phyloP scores from a whole-genome alignment of 805 yeast species.

The Cyberlindnera euphorbiiphila region DNA sequence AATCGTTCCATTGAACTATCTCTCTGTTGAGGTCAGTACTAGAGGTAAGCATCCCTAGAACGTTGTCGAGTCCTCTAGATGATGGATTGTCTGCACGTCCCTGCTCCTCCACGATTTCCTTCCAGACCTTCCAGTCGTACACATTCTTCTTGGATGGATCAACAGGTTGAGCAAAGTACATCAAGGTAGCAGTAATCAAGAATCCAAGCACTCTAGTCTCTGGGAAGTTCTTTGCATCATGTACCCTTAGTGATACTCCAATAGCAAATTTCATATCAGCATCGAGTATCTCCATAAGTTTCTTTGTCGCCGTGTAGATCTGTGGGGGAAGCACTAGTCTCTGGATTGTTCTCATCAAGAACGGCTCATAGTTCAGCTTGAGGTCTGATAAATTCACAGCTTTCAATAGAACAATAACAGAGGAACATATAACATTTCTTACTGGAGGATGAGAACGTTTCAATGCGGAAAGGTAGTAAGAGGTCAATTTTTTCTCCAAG shows the following conservation, averaged over 20 bases:
- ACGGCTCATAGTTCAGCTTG: slow-evolving; percentile 33
- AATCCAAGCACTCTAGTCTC: slow-evolving; percentile 19
- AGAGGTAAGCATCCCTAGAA: slow-evolving; percentile 11
- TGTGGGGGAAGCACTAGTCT: slow-evolving; percentile 49
- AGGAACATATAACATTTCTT: slow-evolving; percentile 34
- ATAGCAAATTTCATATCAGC: slow-evolving; percentile 11
- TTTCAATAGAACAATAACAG: slow-evolving; percentile 22
- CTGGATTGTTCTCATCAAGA: slow-evolving; percentile 38
- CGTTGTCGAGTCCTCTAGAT: slow-evolving; percentile 7
- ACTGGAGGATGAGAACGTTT: slow-evolving; percentile 32
- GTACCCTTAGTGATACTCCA: background rate
- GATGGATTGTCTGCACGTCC: too few species aligned
- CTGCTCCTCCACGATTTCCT: slow-evolving; percentile 20
- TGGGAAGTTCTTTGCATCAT: slow-evolving; percentile 21
- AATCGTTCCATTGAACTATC: slow-evolving; percentile 45
- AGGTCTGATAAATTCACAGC: slow-evolving; percentile 1
- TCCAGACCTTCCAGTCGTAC: slow-evolving; percentile 18
- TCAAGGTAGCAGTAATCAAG: slow-evolving; percentile 18
- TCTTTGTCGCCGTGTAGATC: slow-evolving; percentile 36
- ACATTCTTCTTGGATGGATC: slow-evolving; percentile 3
- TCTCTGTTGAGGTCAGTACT: slow-evolving; percentile 31
- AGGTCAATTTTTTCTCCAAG: slow-evolving; percentile 37
- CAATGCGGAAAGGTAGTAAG: slow-evolving; percentile 37
- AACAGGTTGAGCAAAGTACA: slow-evolving; percentile 22
- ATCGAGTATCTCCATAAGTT: slow-evolving; percentile 22